Conservation (phyloP, 1,284 basidiomycete species). For the Ustilago sp. region DNA sequence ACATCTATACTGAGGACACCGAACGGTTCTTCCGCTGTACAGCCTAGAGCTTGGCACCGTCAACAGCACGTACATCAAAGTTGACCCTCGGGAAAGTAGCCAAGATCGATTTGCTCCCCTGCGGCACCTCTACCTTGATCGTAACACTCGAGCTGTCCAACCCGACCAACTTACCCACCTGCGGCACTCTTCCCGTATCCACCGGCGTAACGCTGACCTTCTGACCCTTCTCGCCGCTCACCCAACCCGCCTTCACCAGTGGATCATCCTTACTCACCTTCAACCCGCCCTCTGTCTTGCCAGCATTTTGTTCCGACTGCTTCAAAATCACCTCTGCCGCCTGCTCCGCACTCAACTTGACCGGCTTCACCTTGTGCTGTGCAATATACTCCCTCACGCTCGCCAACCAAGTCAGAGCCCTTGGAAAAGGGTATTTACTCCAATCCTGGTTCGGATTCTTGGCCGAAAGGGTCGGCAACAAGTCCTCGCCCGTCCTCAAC, state of each 20-base stretch:
- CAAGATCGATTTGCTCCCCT: constrained; percentile 24
- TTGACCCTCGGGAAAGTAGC: constrained; percentile 46
- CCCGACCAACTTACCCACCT: constrained; percentile 29
- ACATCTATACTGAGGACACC: too few species aligned
- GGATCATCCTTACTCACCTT: constrained; percentile 28
- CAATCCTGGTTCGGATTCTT: constrained; percentile 27
- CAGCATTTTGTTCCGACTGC: constrained; percentile 4
- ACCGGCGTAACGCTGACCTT: constrained; percentile 38
- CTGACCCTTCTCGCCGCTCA: constrained; percentile 44
- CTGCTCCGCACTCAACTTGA: constrained; percentile 29
- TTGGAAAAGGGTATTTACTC: constrained; percentile 29
- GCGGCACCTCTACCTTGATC: constrained; percentile 22
- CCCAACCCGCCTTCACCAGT: constrained; percentile 44
- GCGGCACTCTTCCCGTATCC: constrained; percentile 48
- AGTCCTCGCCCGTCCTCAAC: constrained; percentile 32
- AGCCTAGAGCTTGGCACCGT: constrained; percentile 31
- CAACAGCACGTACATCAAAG: constrained; percentile 40
- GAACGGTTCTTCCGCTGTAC: neutral
- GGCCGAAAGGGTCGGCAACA: constrained; percentile 31
- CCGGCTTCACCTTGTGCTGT: constrained; percentile 20
- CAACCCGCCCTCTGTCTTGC: constrained; percentile 8
- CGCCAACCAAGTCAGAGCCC: constrained; percentile 34
- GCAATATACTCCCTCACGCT: constrained; percentile 22
- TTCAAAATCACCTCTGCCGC: constrained; percentile 28
- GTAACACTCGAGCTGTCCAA: constrained; percentile 31